phyloP scores from a whole-genome alignment of 208 protist species.

The Herpetomonas samuelpessoai region DNA sequence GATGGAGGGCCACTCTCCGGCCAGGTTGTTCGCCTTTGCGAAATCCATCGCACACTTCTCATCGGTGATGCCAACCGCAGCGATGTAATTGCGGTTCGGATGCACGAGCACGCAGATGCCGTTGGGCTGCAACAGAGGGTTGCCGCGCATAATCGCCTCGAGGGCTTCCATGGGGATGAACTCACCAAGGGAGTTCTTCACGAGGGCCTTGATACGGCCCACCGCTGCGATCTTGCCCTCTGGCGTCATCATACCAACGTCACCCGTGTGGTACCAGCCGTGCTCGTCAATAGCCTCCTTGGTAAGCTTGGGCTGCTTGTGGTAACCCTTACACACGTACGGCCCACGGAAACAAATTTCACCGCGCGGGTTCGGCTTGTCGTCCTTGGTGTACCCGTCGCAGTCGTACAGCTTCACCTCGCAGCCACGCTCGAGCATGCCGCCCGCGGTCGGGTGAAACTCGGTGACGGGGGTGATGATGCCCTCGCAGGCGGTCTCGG shows the following conservation, averaged over 20 bases:
- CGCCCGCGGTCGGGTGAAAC: constrained; percentile 1
- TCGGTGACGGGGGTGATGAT: constrained; percentile 4
- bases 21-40: constrained; percentile 16
- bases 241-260: constrained; percentile 39
- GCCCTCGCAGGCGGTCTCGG: constrained; percentile 49
- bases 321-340: constrained; percentile 65
- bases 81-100: constrained; percentile 27
- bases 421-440: constrained; percentile 26
- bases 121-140: constrained; percentile 34
- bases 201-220: constrained; percentile 72
- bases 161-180: constrained; percentile 73
- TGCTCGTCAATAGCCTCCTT: constrained; percentile 48
- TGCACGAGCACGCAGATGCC: constrained; percentile 47
- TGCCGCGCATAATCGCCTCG: constrained; percentile 34
- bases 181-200: constrained; percentile 76
- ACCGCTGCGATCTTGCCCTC: constrained; percentile 53
- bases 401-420: constrained; percentile 87
- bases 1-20: constrained; percentile 22
- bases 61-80: constrained; percentile 30
- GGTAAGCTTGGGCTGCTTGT: constrained; percentile 63
- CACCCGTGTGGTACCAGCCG: constrained; percentile 76
- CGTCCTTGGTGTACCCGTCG: constrained; percentile 48
- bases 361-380: constrained; percentile 38
- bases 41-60: constrained; percentile 10
- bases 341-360: constrained; percentile 62